Conservation (phyloP, 257 asterid genomes). For the Lycium barbarum region DNA sequence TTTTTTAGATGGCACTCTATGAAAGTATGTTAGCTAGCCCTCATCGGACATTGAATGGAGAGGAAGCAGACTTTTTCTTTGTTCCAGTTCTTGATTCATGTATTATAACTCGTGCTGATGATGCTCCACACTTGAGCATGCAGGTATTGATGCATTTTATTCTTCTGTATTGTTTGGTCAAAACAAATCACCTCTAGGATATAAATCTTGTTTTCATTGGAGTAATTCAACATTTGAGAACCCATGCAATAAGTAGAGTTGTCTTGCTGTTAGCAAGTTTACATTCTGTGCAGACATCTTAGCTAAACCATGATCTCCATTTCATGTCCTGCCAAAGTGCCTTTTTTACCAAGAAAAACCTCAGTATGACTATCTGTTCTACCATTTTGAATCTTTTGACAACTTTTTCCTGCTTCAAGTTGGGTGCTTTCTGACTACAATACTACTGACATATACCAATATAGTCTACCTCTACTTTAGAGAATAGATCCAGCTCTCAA, state of each 20-base stretch:
- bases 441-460: neutral
- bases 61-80: slow-evolving; percentile 93
- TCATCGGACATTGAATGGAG: slow-evolving; percentile 84
- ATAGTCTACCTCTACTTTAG: neutral
- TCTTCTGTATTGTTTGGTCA: neutral
- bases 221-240: neutral
- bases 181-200: slow-evolving; percentile 17
- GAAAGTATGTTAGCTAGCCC: slow-evolving; percentile 93
- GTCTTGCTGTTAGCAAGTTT: neutral
- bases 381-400: slow-evolving; percentile 9
- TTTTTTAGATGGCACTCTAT: slow-evolving; percentile 78
- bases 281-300: neutral
- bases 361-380: neutral
- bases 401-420: neutral
- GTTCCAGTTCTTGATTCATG: slow-evolving; percentile 99
- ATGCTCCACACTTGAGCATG: slow-evolving; percentile 92
- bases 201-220: neutral
- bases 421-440: neutral
- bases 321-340: neutral
- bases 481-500: neutral
- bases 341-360: neutral
- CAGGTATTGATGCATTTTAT: slow-evolving; percentile 48
- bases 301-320: slow-evolving; percentile 14
- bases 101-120: slow-evolving; percentile 91
- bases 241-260: neutral